These are phyloP conservation scores for Trichoderma endophyticum DNA, from an alignment of 2,329 filamentous ascomycete species.

Conservation along the genomic window DNA sequence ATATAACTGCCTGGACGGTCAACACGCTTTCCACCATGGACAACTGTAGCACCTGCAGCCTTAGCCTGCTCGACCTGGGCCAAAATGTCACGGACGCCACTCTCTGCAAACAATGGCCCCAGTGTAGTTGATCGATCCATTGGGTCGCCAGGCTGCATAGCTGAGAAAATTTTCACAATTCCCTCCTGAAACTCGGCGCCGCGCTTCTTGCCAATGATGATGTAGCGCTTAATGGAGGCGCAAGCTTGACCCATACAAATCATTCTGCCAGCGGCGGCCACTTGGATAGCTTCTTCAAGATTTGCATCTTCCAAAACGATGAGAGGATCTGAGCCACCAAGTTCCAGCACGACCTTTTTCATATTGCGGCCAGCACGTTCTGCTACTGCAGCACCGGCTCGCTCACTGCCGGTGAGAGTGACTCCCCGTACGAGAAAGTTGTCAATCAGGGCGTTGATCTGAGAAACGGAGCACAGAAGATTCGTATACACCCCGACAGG, in stretches of 20 bases:
- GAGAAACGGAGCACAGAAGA: constrained; percentile 47
- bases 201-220: neutral
- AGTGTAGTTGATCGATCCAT: constrained; percentile 61
- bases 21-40: constrained; percentile 22
- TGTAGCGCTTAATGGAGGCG: neutral
- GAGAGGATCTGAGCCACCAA: constrained; percentile 71
- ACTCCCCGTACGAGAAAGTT: constrained; percentile 11
- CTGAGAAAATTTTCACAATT: constrained; percentile 46
- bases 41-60: constrained; percentile 56
- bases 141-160: constrained; percentile 56
- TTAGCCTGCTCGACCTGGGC: constrained; percentile 64
- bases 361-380: constrained; percentile 48
- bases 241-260: neutral
- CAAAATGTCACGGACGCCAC: constrained; percentile 64
- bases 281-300: constrained; percentile 45
- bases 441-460: constrained; percentile 33
- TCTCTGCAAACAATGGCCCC: constrained; percentile 62
- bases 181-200: constrained; percentile 53
- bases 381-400: constrained; percentile 60
- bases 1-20: constrained; percentile 29
- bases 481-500: constrained; percentile 63
- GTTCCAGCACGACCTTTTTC: constrained; percentile 72
- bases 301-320: constrained; percentile 70
- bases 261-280: neutral
- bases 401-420: constrained; percentile 5